Conservation (phyloP, 106 monocot genomes). For the Phalaenopsis aphrodite region DNA sequence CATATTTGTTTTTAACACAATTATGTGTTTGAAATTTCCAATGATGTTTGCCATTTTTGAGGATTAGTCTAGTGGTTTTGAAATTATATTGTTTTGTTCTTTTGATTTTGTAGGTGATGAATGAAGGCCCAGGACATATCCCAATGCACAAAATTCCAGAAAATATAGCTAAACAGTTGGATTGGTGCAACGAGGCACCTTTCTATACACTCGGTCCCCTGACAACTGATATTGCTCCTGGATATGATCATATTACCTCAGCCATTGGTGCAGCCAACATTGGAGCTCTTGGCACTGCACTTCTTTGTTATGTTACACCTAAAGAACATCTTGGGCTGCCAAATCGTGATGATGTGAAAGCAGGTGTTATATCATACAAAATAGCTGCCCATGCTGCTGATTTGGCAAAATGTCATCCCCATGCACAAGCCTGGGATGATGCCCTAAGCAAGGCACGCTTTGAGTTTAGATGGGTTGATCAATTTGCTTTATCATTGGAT, state of each 20-base stretch:
- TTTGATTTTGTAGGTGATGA: conserved; percentile 65
- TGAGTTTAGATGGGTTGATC: conserved; percentile 99
- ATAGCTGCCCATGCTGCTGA: conserved; percentile 98
- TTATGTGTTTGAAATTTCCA: not conserved
- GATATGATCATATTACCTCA: conserved; percentile 97
- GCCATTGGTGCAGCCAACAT: conserved; percentile 97
- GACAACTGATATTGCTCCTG: conserved; percentile 97
- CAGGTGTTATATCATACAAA: conserved; percentile 91
- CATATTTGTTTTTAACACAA: not conserved
- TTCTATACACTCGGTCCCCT: conserved; percentile 95
- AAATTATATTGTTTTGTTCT: not conserved
- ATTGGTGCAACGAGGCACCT: conserved; percentile 95
- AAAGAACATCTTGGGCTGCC: conserved; percentile 98
- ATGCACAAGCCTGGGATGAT: conserved; percentile 95
- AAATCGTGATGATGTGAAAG: conserved; percentile 93
- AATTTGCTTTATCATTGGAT: conserved; percentile 89
- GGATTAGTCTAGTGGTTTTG: not conserved
- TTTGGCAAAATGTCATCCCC: conserved; percentile 74
- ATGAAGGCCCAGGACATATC: conserved; percentile 96
- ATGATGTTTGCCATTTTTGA: not conserved
- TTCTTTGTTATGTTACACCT: conserved; percentile 96
- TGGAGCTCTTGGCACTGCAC: conserved; percentile 89
- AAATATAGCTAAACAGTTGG: conserved; percentile 91
- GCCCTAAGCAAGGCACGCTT: conserved; percentile 92
- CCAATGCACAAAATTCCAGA: conserved; percentile 98